Conservation (phyloP, 805 yeast genomes). For the Sugiyamaella mastotermitis region DNA sequence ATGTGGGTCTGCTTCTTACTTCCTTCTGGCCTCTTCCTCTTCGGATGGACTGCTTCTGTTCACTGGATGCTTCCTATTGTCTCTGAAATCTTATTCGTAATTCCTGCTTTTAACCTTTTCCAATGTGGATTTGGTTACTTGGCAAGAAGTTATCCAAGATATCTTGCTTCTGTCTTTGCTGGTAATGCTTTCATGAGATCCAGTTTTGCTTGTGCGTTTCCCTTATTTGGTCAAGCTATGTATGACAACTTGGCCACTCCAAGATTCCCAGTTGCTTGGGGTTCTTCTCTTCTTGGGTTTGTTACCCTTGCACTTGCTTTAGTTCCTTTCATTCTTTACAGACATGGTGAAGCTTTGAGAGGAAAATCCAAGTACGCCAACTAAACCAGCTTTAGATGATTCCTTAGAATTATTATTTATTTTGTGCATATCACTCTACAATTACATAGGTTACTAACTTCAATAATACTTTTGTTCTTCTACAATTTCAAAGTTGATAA, state of each 20-base stretch:
- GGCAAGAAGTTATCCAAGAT: constrained; percentile 41
- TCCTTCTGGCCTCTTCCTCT: constrained; percentile 42
- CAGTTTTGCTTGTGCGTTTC: constrained; percentile 52
- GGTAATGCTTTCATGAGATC: constrained; percentile 49
- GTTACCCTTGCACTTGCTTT: constrained; percentile 38
- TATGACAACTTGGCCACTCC: constrained; percentile 35
- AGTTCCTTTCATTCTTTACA: constrained; percentile 41
- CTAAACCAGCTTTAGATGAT: too few relatives aligned
- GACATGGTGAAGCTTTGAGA: constrained; percentile 30
- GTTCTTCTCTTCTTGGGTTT: constrained; percentile 44
- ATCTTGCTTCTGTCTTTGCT: constrained; percentile 54
- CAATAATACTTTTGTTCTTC: too few relatives aligned
- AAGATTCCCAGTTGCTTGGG: constrained; percentile 57
- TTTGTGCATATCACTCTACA: too few relatives aligned
- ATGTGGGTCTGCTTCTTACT: constrained; percentile 24
- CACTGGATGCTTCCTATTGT: constrained; percentile 49
- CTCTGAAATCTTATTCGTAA: constrained; percentile 36
- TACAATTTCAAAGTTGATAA: too few relatives aligned
- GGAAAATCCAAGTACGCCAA: constrained; percentile 31
- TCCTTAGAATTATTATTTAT: too few relatives aligned
- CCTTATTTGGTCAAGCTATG: constrained; percentile 58
- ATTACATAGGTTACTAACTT: too few relatives aligned
- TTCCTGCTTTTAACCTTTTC: constrained; percentile 40
- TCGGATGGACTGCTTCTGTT: constrained; percentile 47
- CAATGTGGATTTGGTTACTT: constrained; percentile 46